These are phyloP conservation scores for Sporothrix brunneoviolacea DNA, from an alignment of 2,329 filamentous ascomycete genomes.

Conservation along the genomic window DNA sequence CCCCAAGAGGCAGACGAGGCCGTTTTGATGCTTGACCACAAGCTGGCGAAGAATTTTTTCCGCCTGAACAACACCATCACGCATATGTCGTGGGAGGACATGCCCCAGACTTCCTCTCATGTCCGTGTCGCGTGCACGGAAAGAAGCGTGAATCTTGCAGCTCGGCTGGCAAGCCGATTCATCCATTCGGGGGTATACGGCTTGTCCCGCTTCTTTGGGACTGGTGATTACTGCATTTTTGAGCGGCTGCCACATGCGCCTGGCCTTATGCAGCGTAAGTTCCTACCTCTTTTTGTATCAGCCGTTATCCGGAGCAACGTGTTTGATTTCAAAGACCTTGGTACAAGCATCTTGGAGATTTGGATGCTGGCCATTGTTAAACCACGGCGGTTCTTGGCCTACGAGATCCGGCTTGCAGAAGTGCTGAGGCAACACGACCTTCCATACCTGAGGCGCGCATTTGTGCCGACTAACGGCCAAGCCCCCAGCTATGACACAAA, in stretches of 20 bases:
- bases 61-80: conserved; percentile 29
- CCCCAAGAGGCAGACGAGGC: conserved; percentile 42
- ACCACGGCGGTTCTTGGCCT: conserved; percentile 38
- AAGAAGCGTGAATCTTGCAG: conserved; percentile 38
- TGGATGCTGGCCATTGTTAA: conserved; percentile 48
- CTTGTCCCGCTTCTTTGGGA: conserved; percentile 39
- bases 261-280: conserved; percentile 35
- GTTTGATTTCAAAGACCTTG: conserved; percentile 41
- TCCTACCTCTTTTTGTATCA: conserved; percentile 45
- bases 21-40: conserved; percentile 42
- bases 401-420: conserved; percentile 45
- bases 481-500: conserved; percentile 43
- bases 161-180: conserved; percentile 39
- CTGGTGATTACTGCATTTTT: conserved; percentile 45
- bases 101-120: neutral
- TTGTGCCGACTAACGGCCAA: conserved; percentile 28
- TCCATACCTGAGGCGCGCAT: conserved; percentile 36
- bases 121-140: conserved; percentile 31
- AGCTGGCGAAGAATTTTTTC: conserved; percentile 41
- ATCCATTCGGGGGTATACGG: conserved; percentile 38
- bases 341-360: conserved; percentile 41
- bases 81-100: conserved; percentile 8
- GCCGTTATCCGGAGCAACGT: conserved; percentile 41
- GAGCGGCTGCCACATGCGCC: conserved; percentile 34
- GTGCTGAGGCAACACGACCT: conserved; percentile 36